A percentile compares a stretch with the other conserved stretches of the same genome.
Conservation (phyloP, 176 grass and related monocot genomes). For the Ampelocalamus luodianensis region DNA sequence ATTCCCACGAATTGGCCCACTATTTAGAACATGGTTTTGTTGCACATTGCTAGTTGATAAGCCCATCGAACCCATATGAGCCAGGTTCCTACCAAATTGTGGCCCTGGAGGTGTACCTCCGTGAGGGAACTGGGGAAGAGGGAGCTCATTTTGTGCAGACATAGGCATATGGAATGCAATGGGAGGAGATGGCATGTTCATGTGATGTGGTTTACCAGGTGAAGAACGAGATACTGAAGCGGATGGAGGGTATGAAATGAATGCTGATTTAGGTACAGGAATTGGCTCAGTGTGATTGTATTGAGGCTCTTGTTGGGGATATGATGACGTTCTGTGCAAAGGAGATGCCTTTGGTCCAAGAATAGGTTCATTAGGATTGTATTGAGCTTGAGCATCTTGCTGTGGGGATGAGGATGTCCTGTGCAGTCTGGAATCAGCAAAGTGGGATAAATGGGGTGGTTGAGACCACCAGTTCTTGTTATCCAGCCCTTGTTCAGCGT, state of each 20-base stretch:
- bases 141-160: conserved; percentile 54
- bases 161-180: conserved; percentile 47
- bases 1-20: conserved; percentile 31
- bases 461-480: conserved; percentile 60
- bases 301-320: conserved; percentile 68
- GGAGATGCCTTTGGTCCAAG: conserved; percentile 51
- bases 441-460: conserved; percentile 41
- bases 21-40: conserved; percentile 51
- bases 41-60: conserved; percentile 34
- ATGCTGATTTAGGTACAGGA: conserved; percentile 58
- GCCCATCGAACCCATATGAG: conserved; percentile 23
- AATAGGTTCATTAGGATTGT: conserved; percentile 45
- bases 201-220: conserved; percentile 49
- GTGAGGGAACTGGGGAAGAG: conserved; percentile 40
- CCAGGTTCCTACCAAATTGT: conserved; percentile 47
- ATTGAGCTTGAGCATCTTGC: conserved; percentile 46
- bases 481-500: conserved; percentile 51
- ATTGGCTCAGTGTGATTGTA: conserved; percentile 65
- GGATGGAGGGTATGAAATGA: conserved; percentile 53
- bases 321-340: conserved; percentile 65
- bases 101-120: conserved; percentile 45
- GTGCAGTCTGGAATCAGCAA: conserved; percentile 45
- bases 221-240: conserved; percentile 49
- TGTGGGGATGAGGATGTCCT: conserved; percentile 65
- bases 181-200: conserved; percentile 56